Conservation (phyloP, 1,284 basidiomycete species). For the Hymenochaete sp. region DNA sequence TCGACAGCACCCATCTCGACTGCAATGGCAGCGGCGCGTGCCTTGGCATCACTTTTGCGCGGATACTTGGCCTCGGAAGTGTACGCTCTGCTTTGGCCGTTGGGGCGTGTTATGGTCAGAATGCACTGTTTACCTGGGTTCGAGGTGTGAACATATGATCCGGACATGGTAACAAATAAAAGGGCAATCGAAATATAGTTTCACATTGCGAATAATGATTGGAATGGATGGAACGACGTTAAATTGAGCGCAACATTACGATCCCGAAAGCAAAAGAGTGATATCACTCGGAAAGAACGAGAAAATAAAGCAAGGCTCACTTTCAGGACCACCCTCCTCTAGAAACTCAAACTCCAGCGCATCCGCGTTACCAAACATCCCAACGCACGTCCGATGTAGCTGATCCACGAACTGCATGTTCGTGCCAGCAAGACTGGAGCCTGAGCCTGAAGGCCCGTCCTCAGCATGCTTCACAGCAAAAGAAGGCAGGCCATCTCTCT, state of each 20-base stretch:
- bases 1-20: conserved; percentile 49
- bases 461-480: conserved; percentile 11
- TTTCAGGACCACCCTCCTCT: conserved; percentile 28
- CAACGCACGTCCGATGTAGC: conserved; percentile 38
- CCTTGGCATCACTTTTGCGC: conserved; percentile 42
- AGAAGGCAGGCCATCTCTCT: too few species aligned
- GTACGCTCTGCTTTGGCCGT: conserved; percentile 42
- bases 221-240: too few species aligned
- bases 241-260: too few species aligned
- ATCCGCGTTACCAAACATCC: conserved; percentile 32
- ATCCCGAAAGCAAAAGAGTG: neutral
- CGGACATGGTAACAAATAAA: neutral
- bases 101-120: conserved; percentile 46
- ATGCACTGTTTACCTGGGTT: conserved; percentile 46
- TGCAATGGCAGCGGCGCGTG: conserved; percentile 42
- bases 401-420: conserved; percentile 24
- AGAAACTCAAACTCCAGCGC: conserved; percentile 38
- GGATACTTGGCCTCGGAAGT: conserved; percentile 35
- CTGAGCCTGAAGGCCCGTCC: conserved; percentile 7
- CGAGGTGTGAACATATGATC: neutral
- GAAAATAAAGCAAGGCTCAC: conserved; percentile 23
- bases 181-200: neutral
- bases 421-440: too few species aligned
- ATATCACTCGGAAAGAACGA: neutral
- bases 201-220: too few species aligned